phyloP scores from a whole-genome alignment of 2,329 filamentous ascomycete species.

The Fusarium staphyleae region DNA sequence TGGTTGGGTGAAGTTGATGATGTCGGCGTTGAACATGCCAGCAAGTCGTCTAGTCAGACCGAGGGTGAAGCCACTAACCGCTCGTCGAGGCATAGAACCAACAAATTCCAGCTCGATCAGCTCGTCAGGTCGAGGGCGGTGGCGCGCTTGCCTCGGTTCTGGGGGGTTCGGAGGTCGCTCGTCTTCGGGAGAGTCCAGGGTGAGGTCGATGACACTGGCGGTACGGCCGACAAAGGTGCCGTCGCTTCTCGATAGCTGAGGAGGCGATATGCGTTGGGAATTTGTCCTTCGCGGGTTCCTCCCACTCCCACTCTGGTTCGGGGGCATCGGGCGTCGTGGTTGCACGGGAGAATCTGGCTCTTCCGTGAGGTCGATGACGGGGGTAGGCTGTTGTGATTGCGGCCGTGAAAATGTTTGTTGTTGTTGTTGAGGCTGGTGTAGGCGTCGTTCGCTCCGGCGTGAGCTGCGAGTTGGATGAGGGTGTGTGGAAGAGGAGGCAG shows the following conservation, averaged over 20 bases:
- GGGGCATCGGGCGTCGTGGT: conserved; percentile 44
- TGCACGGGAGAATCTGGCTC: conserved; percentile 57
- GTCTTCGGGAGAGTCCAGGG: conserved; percentile 52
- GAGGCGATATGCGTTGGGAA: conserved; percentile 51
- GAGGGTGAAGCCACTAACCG: conserved; percentile 33
- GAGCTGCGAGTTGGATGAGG: conserved; percentile 1
- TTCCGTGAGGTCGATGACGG: conserved; percentile 59
- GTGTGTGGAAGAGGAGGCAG: conserved; percentile 11
- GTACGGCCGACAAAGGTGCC: conserved; percentile 49
- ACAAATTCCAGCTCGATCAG: conserved; percentile 41
- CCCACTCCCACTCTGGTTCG: conserved; percentile 22
- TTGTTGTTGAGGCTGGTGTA: conserved; percentile 4
- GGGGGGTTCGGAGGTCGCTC: conserved; percentile 38
- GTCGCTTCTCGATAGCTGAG: conserved; percentile 54
- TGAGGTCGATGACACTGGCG: conserved; percentile 59
- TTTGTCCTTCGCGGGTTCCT: conserved; percentile 53
- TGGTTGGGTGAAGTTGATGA: conserved; percentile 34
- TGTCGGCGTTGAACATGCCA: conserved; percentile 35
- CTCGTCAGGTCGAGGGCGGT: conserved; percentile 33
- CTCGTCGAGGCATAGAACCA: conserved; percentile 32
- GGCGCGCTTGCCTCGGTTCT: conserved; percentile 18
- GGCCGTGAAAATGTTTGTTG: too few relatives aligned
- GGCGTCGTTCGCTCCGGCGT: conserved; percentile 14
- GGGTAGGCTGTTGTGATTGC: conserved; percentile 25
- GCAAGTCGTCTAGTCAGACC: conserved; percentile 40